Percentiles rank a stretch among this genome's conserved stretches.
Evolutionary conservation across 805 yeast species (phyloP).

Genomic region (Ogataea neopini): DNA sequence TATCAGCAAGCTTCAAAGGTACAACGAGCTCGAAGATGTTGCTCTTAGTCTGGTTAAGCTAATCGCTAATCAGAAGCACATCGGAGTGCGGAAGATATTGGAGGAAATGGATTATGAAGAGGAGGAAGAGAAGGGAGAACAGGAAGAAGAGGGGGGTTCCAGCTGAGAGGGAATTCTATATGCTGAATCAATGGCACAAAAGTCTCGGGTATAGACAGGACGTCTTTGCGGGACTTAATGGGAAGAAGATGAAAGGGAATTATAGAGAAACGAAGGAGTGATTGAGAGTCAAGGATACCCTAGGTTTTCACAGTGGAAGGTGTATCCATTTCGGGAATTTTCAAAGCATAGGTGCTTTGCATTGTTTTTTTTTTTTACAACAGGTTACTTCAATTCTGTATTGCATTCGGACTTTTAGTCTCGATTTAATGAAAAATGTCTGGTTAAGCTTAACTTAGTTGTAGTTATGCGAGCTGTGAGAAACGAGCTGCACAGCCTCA

Average conservation of each 20-base stretch:
- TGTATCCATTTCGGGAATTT: background rate
- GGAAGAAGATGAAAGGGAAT: too few relatives aligned
- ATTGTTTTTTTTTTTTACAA: background rate
- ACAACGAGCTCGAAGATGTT: conserved; percentile 64
- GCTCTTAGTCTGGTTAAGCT: conserved; percentile 57
- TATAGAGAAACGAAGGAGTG: too few relatives aligned
- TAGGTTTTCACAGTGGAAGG: too few relatives aligned
- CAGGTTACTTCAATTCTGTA: background rate
- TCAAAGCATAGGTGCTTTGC: background rate
- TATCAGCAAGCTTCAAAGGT: conserved; percentile 51
- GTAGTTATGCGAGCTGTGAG: background rate
- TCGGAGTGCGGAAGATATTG: conserved; percentile 48
- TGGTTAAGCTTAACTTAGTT: background rate
- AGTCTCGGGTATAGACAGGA: too few relatives aligned
- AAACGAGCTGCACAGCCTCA: background rate
- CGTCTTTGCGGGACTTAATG: too few relatives aligned
- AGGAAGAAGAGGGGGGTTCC: too few relatives aligned
- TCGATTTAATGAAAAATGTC: background rate
- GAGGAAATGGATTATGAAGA: conserved; percentile 46
- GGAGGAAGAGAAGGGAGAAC: too few relatives aligned
- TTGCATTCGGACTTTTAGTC: background rate
- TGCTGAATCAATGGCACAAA: too few relatives aligned
- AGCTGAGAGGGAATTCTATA: too few relatives aligned
- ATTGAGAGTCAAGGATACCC: too few relatives aligned
- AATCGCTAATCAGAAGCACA: conserved; percentile 59